Conservation (phyloP, 192 early-diverging fungal genomes). For the Allomyces arbusculus region DNA sequence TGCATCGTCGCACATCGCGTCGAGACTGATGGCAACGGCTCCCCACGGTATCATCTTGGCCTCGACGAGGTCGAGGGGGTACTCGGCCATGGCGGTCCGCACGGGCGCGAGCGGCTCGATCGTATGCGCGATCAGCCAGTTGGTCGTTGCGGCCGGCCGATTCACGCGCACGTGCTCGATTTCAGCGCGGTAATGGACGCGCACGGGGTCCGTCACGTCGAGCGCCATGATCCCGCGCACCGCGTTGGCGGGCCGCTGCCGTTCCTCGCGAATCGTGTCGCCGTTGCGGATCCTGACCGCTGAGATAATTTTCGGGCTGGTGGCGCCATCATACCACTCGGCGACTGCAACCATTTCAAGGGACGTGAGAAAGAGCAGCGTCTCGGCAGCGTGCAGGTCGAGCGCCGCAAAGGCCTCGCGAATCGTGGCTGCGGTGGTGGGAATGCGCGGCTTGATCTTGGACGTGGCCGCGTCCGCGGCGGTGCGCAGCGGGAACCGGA, state of each 20-base stretch:
- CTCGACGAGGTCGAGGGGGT: neutral
- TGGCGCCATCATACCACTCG: conserved; percentile 4
- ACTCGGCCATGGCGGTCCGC: conserved; percentile 2
- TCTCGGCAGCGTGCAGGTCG: conserved; percentile 8
- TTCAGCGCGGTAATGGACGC: no score
- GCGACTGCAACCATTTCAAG: conserved; percentile 13
- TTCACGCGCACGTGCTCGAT: no score
- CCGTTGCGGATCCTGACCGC: conserved; percentile 10
- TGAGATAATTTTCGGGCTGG: conserved; percentile 3
- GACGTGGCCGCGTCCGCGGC: conserved; percentile 8
- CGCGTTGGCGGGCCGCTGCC: conserved; percentile 1
- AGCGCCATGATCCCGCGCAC: conserved; percentile 2
- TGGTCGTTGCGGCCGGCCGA: no score
- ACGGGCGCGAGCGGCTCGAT: neutral
- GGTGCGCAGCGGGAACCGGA: conserved; percentile 19
- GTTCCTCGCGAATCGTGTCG: conserved; percentile 3
- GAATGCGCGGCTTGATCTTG: conserved; percentile 5
- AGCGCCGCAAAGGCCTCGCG: conserved; percentile 9
- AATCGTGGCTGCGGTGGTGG: conserved; percentile 9
- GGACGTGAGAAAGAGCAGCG: conserved; percentile 13
- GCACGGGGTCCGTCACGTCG: no score
- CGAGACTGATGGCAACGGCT: conserved; percentile 10
- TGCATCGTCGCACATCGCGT: neutral
- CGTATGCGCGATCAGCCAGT: no score
- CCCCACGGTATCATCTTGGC: conserved; percentile 18